Percentiles rank a stretch among this genome's conserved stretches.
Conservation (phyloP, 495 filamentous ascomycete genomes). For the Penicillium salamii region DNA sequence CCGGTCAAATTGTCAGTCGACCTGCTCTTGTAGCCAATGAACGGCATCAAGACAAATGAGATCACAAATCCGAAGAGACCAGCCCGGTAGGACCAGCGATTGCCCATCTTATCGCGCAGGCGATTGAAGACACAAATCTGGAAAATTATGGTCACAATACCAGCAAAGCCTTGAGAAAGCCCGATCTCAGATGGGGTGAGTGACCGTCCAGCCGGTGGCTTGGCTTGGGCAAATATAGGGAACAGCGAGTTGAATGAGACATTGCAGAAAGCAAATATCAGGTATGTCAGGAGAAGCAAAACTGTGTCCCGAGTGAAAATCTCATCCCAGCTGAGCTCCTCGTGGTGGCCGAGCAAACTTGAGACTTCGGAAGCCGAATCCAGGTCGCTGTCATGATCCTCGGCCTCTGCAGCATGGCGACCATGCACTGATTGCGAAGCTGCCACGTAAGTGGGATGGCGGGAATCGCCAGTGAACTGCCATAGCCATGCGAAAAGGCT, state of each 20-base stretch:
- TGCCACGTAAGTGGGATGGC: constrained; percentile 57
- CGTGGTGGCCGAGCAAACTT: constrained; percentile 28
- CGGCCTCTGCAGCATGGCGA: constrained; percentile 24
- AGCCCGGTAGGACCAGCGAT: constrained; percentile 74
- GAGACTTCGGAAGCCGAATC: constrained; percentile 45
- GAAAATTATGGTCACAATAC: constrained; percentile 80
- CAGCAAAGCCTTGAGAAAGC: constrained; percentile 79
- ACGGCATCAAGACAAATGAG: constrained; percentile 85
- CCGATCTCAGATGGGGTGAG: constrained; percentile 80
- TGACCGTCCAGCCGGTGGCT: constrained; percentile 69
- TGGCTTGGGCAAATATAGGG: constrained; percentile 79
- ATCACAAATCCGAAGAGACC: constrained; percentile 79
- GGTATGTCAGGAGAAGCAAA: constrained; percentile 73
- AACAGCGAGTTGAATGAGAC: constrained; percentile 89
- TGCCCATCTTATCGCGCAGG: constrained; percentile 78
- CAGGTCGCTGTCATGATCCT: constrained; percentile 41
- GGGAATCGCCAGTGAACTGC: constrained; percentile 64
- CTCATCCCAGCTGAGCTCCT: constrained; percentile 43
- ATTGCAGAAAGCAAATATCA: constrained; percentile 86
- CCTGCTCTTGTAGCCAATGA: constrained; percentile 71
- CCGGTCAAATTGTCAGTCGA: constrained; percentile 44
- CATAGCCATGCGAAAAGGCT: constrained; percentile 68
- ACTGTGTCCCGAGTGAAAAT: constrained; percentile 77
- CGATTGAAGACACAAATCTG: constrained; percentile 80
- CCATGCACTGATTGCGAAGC: constrained; percentile 18